These are phyloP conservation scores for Salix arbutifolia DNA, from an alignment of 345 rosid species.

Conservation along the genomic window DNA sequence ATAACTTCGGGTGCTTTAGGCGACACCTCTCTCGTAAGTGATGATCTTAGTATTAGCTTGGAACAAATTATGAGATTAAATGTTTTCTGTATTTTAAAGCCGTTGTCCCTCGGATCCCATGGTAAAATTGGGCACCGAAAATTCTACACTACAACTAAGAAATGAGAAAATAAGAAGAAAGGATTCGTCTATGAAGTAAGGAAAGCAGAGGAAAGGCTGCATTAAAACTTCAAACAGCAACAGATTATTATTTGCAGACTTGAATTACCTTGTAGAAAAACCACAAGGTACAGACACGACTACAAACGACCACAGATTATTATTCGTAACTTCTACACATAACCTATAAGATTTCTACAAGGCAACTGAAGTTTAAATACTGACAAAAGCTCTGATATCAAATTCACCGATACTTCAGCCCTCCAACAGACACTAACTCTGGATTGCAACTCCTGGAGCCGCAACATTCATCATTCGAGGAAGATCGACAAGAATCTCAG, in stretches of 20 bases:
- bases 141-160: neutral
- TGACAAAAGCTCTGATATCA: neutral
- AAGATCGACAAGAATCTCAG: constrained; percentile 34
- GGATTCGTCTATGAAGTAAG: neutral
- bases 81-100: too few species aligned
- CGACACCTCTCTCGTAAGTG: too few species aligned
- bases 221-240: neutral
- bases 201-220: neutral
- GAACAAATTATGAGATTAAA: too few species aligned
- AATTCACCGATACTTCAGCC: neutral
- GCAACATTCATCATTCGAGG: constrained; percentile 43
- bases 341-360: neutral
- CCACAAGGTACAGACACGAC: neutral
- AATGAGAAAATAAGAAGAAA: neutral
- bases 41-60: too few species aligned
- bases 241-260: neutral
- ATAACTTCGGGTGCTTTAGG: too few species aligned
- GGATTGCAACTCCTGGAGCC: constrained; percentile 46
- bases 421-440: constrained; percentile 27
- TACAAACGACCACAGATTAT: neutral
- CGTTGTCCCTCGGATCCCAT: too few species aligned
- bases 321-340: neutral
- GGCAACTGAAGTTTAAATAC: neutral
- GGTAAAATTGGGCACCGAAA: neutral
- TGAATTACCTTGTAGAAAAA: constrained; percentile 3